Base-by-base conservation (phyloP, 2,329 filamentous ascomycete genomes). In the Gnomoniopsis smithogilvyi region DNA sequence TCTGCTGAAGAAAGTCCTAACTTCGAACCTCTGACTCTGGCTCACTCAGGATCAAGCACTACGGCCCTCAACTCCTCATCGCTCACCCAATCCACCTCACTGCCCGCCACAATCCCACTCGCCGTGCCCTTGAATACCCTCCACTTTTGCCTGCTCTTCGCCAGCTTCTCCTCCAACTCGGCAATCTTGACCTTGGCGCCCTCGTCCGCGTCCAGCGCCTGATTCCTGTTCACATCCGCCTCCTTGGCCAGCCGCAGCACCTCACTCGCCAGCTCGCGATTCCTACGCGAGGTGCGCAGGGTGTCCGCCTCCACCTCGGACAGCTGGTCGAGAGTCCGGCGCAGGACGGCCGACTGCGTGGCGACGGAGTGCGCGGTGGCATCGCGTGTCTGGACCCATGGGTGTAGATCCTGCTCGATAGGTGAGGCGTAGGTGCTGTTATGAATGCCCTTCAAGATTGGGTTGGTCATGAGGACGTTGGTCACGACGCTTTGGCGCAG, bases 11-110 rank as follows among this genome's bases (percentile, higher is more conserved):
- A n/a, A 41, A 41, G 14, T n/a, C 14, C 12, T 10, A 8, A 19
- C 3, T 10, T 19, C 17, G 17, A 45, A 43, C 14, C 15, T n/a
- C 8, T 11, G 36, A 14, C 8, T 10, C 41, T 45, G 8, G n/a
- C n/a, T 79, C 77, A 62, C 63, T 88, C 85, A 12, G 79, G 75
- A 67, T 91, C 91, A 62, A 96, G 77, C 26, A 96, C 91, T 62
- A 94, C 78, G 53, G 85, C 83, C 59, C 83, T 79, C 62, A 96
- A 75, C 60, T 78, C 79, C 54, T 86, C 80, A 72, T 96, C 86
- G 45, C 82, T 77, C 14, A 85, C 86, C 92, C 92, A 96, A 68
- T 96, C 87, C 56, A 95, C 79, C 50, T 92, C 92, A 71, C 91
- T 96, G 3, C 90, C 91, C 6, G 86, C 90, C 50, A 96, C 83